Conservation (phyloP, 2,329 filamentous ascomycete species). For the Ceratocystis lukuohia region DNA sequence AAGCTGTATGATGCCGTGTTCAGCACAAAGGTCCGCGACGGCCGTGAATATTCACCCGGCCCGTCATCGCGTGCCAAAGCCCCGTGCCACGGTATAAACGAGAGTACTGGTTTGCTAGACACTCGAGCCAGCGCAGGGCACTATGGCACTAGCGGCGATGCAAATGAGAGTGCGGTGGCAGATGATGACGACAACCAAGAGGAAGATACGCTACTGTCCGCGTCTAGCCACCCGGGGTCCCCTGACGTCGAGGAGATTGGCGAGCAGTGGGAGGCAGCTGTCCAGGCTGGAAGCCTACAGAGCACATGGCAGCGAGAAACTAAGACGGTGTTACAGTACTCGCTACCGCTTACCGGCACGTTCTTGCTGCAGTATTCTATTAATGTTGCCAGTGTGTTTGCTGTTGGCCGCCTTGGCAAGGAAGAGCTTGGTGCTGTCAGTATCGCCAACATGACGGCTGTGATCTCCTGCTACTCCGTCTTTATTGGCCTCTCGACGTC, state of each 20-base stretch:
- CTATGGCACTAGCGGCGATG: neutral
- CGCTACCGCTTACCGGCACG: constrained; percentile 55
- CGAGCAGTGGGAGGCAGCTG: constrained; percentile 73
- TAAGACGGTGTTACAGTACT: constrained; percentile 63
- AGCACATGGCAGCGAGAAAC: constrained; percentile 87
- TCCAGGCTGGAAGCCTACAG: constrained; percentile 64
- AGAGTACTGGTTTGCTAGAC: constrained; percentile 10
- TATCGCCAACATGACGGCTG: constrained; percentile 58
- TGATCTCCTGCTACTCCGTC: constrained; percentile 63
- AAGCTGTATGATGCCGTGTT: constrained; percentile 37
- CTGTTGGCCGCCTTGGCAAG: constrained; percentile 61
- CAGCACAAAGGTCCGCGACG: constrained; percentile 36
- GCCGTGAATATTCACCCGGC: constrained; percentile 17
- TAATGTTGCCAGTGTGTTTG: constrained; percentile 69
- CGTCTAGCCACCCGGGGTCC: constrained; percentile 23
- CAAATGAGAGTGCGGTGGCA: constrained; percentile 23
- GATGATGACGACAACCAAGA: constrained; percentile 11
- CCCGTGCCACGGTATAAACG: constrained; percentile 8
- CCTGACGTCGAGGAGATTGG: constrained; percentile 46
- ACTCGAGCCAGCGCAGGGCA: neutral
- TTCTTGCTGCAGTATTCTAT: constrained; percentile 73
- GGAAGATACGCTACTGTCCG: constrained; percentile 28
- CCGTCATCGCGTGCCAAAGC: neutral
- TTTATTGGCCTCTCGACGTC: constrained; percentile 80
- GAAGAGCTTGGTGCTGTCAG: constrained; percentile 37